A percentile compares a stretch with the other conserved stretches of the same genome.
Evolutionary conservation across 768 basidiomycete species (phyloP).

Genomic region (Scleroderma citrinum): DNA sequence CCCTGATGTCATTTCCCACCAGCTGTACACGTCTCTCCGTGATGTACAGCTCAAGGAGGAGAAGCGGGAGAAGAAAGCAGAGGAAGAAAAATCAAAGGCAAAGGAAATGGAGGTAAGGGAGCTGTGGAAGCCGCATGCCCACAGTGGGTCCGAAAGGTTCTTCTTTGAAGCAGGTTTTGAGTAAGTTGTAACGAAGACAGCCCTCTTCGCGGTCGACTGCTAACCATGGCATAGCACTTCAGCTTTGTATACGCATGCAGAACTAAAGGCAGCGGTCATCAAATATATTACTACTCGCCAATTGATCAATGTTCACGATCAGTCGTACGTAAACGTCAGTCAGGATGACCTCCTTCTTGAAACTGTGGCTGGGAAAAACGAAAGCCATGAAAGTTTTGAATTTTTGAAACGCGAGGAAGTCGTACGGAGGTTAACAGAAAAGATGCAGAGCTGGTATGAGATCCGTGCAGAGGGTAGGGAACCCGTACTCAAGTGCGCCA

Average conservation of each 20-base stretch:
- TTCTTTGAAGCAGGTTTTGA: slow-evolving; percentile 60
- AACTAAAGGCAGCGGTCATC: slow-evolving; percentile 55
- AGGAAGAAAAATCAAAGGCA: slow-evolving; percentile 39
- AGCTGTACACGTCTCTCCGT: slow-evolving; percentile 51
- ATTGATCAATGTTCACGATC: slow-evolving; percentile 61
- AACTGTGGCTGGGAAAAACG: slow-evolving; percentile 33
- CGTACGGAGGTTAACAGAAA: slow-evolving; percentile 43
- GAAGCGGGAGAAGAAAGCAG: slow-evolving; percentile 51
- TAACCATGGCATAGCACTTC: slow-evolving; percentile 35
- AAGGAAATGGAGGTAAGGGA: slow-evolving; percentile 57
- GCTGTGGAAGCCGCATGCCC: slow-evolving; percentile 69
- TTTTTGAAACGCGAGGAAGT: slow-evolving; percentile 68
- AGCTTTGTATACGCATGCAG: slow-evolving; percentile 47
- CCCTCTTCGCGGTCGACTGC: not conserved
- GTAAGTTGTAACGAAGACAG: slow-evolving; percentile 36
- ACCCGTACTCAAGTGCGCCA: slow-evolving; percentile 51
- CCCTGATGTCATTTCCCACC: slow-evolving; percentile 48
- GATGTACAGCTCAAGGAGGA: slow-evolving; percentile 60
- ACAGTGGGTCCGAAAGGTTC: slow-evolving; percentile 40
- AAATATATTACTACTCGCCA: slow-evolving; percentile 54
- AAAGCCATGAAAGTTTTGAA: slow-evolving; percentile 30
- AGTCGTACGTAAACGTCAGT: slow-evolving; percentile 60
- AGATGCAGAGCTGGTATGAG: slow-evolving; percentile 79
- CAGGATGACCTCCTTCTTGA: slow-evolving; percentile 38
- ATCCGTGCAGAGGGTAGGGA: slow-evolving; percentile 51